A percentile compares a stretch with the other conserved stretches of the same genome.
Evolutionary conservation across 2,329 filamentous ascomycete species (phyloP).

Genomic region (Helicocarpus griseus): DNA sequence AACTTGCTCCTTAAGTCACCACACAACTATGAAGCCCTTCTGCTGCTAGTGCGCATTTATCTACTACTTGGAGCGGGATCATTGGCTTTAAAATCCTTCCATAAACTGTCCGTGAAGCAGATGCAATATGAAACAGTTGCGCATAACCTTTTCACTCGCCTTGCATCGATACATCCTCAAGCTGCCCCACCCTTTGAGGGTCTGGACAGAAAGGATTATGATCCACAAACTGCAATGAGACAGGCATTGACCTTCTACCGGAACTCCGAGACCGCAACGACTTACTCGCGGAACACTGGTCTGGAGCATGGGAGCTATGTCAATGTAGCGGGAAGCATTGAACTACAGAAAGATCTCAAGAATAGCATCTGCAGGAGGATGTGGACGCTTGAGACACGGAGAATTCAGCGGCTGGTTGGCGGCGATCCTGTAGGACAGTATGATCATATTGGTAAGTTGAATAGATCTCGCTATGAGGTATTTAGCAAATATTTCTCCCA

Average conservation of each 20-base stretch:
- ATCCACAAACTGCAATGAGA: conserved; percentile 31
- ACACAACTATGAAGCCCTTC: conserved; percentile 37
- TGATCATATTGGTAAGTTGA: conserved; percentile 28
- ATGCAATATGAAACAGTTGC: conserved; percentile 40
- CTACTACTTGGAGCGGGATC: conserved; percentile 36
- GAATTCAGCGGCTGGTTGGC: conserved; percentile 30
- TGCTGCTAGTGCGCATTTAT: conserved; percentile 37
- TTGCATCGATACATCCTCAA: conserved; percentile 39
- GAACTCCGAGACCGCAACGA: conserved; percentile 28
- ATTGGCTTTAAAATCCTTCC: conserved; percentile 36
- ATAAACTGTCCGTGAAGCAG: conserved; percentile 39
- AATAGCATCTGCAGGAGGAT: conserved; percentile 33
- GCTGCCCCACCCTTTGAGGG: conserved; percentile 30
- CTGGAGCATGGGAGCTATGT: conserved; percentile 34
- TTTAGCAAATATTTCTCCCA: background rate
- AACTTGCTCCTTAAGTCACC: conserved; percentile 32
- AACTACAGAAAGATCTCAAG: conserved; percentile 29
- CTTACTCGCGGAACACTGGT: conserved; percentile 27
- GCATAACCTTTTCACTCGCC: conserved; percentile 38
- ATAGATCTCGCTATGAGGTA: background rate
- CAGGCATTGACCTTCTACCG: conserved; percentile 34
- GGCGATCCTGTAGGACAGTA: conserved; percentile 27
- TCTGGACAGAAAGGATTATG: conserved; percentile 32
- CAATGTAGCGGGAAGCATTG: conserved; percentile 34
- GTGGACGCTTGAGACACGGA: conserved; percentile 34